These are phyloP conservation scores for Nakazawaea wyomingensis DNA, from an alignment of 805 yeast genomes.

Conservation along the genomic window DNA sequence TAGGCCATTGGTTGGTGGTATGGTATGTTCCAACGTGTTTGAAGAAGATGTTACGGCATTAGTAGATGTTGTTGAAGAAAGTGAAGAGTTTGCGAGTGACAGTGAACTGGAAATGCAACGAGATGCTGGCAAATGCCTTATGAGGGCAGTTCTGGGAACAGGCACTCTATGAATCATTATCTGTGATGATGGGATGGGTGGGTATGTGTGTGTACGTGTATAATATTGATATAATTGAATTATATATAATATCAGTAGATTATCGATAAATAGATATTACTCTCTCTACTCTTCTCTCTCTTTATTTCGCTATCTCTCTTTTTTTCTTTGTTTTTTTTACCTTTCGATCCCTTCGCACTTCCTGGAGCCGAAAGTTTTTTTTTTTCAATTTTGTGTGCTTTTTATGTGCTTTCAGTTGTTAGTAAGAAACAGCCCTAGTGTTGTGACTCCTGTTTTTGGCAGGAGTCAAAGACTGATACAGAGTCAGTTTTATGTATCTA, in stretches of 20 bases:
- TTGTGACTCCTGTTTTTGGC: background rate
- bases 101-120: conserved; percentile 2
- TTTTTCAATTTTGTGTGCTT: background rate
- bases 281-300: too few species aligned
- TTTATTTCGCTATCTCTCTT: background rate
- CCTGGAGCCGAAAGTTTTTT: conserved; percentile 10
- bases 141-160: background rate
- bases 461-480: background rate
- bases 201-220: background rate
- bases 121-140: background rate
- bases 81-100: background rate
- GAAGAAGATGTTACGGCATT: background rate
- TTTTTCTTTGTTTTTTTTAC: background rate
- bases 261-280: too few species aligned
- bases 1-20: conserved; percentile 9
- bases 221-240: background rate
- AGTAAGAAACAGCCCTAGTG: background rate
- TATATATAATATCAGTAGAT: too few species aligned
- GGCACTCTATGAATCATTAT: background rate
- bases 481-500: too few species aligned
- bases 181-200: too few species aligned
- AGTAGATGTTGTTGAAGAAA: background rate
- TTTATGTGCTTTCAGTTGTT: too few species aligned
- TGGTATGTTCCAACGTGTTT: conserved; percentile 4
- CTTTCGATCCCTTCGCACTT: conserved; percentile 3